Base-by-base conservation (phyloP, 2,329 filamentous ascomycete species). In the Botrytis tulipae region DNA sequence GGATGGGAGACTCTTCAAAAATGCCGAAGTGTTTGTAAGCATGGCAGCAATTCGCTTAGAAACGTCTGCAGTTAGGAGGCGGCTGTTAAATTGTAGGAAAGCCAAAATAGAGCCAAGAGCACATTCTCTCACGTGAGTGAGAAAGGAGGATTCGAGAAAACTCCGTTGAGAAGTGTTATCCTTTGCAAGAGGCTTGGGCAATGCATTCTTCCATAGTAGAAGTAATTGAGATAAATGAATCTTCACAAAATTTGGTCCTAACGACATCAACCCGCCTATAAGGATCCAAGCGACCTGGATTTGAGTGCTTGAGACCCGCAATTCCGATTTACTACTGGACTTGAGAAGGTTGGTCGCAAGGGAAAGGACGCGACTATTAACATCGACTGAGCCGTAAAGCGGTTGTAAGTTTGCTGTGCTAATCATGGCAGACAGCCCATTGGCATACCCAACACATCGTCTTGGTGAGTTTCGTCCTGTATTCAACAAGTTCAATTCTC, bases 261-360 rank as follows among this genome's bases (percentile, higher is more conserved):
- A 87, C 0, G 95, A 94, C 95, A 98, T 98, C 72, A 99, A 85
- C 0, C 97, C 96, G 54, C 97, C 96, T 65, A 99, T 97, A 73
- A 99, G 85, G 66, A 97, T 97, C 95, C 96, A 99, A 8, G 96
- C 96, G 3, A 99, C 95, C 81, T 99, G 96, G 37, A 99, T 94
- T 80, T 99, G 96, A 1, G 94, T 97, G 79, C 93, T 93, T 10
- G 96, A 97, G 51, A 96, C 90, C 42, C 95, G 91, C 71, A 99
- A 85, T 81, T 99, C 95, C 1, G 94, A 96, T 80, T 94, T 93
- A 63, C 94, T 91, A 81, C 94, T 98, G 0, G 92, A 95, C 82
- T 99, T 99, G 57, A 99, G 87, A 42, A 99, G 85, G 57, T 93
- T 93, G 0, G 95, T 98, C 1, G 96, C 95, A 85, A 98, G 94